Evolutionary conservation across 345 rosid species (phyloP).

Genomic region (Murraya paniculata): DNA sequence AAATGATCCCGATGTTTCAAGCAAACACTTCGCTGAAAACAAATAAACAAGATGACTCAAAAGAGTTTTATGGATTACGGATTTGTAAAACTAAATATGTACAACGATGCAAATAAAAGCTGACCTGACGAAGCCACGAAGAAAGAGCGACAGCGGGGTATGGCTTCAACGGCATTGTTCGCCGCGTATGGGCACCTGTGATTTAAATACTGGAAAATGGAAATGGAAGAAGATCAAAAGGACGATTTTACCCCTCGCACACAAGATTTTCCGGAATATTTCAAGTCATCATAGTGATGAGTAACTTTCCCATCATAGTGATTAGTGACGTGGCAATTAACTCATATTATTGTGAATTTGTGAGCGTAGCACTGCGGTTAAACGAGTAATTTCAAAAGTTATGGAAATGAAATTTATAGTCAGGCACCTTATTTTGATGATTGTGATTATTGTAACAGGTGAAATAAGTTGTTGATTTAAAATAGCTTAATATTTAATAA

Average conservation of each 20-base stretch:
- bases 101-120: not conserved
- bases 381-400: too few species aligned
- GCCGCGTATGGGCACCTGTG: not conserved
- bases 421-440: rapidly evolving
- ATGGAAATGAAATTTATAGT: too few species aligned
- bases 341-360: too few species aligned
- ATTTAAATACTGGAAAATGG: not conserved
- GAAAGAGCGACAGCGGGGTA: not conserved
- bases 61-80: not conserved
- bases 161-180: not conserved
- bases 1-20: not conserved
- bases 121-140: not conserved
- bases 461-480: too few species aligned
- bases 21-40: not conserved
- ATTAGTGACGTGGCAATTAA: too few species aligned
- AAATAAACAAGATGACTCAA: not conserved
- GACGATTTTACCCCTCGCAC: not conserved
- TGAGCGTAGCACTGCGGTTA: too few species aligned
- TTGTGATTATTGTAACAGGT: rapidly evolving
- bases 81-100: not conserved
- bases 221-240: not conserved
- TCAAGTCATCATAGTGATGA: too few species aligned
- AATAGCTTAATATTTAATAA: too few species aligned
- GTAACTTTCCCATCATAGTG: too few species aligned
- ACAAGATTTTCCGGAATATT: too few species aligned